Base-by-base conservation (phyloP, 176 grass and related monocot species). In the Melocanna baccifera region DNA sequence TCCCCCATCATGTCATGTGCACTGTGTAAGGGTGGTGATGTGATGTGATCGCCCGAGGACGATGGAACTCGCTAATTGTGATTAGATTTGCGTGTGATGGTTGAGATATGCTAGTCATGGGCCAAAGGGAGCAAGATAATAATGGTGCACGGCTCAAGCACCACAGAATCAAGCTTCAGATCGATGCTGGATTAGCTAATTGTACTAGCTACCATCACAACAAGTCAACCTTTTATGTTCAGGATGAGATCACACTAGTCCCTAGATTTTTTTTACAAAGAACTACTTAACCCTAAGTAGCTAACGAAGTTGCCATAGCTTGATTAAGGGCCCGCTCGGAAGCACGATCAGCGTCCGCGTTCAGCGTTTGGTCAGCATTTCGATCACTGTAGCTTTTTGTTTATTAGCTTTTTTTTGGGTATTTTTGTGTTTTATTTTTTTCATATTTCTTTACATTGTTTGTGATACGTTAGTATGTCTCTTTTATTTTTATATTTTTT, bases 141-240 rank as follows among this genome's bases (percentile, higher is more conserved):
- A 43, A 72, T 67, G 77, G 22, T 6, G 39, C 41, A 0, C 41
- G 43, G 48, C 79, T 67, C 52, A 19, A 39, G 29, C 69, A 40
- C 65, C 61, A 83, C 46, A 26, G 26, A 90, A 79, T 52, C 26
- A 59, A 48, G 67, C 6, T 62, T 78, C 84, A 62, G 87, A 79
- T 2, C 40, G 40, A 41, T 87, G 61, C 75, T 41, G 45, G 73
- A 78, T 74, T 90, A 83, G 67, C 67, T 48, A 52, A 5, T 48
- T 15, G 28, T 46, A 23, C 61, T 65, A 67, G 64, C 61, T 82
- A 57, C 71, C 28, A 50, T 59, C 30, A 26, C 64, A 62, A 61
- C 23, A 75, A n/a, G 89, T 80, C 85, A 91, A 87, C 45, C 69
- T 82, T 81, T 88, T 86, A 88, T 77, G 81, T 85, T 84, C 40